A percentile compares a stretch with the other conserved stretches of the same genome.
Conservation (phyloP, 1,284 basidiomycete genomes). For the Afroboletus lepidellus region DNA sequence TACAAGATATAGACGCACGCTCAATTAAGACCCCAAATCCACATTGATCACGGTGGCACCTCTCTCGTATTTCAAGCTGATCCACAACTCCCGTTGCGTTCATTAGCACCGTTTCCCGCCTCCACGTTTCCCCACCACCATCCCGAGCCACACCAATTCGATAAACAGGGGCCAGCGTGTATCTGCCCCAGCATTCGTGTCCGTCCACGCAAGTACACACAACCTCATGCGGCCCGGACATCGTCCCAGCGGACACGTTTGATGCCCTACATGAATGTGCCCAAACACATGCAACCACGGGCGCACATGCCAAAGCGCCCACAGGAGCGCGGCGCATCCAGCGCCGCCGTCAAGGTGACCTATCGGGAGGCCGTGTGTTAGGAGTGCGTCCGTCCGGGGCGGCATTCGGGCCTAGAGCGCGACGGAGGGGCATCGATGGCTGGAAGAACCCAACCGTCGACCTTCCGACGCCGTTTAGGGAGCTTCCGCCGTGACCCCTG, state of each 20-base stretch:
- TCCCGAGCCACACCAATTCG: slow-evolving; percentile 9
- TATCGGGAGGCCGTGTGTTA: slow-evolving; percentile 17
- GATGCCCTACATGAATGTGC: slow-evolving; percentile 12
- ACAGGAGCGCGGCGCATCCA: slow-evolving; percentile 12
- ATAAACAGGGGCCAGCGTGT: slow-evolving; percentile 8
- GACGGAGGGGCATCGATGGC: background rate
- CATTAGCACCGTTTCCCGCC: slow-evolving; percentile 16
- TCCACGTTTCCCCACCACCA: slow-evolving; percentile 20
- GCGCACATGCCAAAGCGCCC: slow-evolving; percentile 16
- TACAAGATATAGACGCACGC: background rate
- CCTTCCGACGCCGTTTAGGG: too few relatives aligned
- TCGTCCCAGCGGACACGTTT: slow-evolving; percentile 14
- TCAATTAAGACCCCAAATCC: slow-evolving; percentile 10
- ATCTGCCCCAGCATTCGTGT: background rate
- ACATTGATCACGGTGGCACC: slow-evolving; percentile 15
- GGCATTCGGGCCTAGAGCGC: slow-evolving; percentile 10
- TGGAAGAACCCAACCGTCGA: too few relatives aligned
- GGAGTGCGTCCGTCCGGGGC: slow-evolving; percentile 12
- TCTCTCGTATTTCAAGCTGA: slow-evolving; percentile 2
- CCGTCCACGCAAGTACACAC: slow-evolving; percentile 6
- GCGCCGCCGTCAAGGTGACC: slow-evolving; percentile 11
- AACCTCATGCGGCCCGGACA: slow-evolving; percentile 13
- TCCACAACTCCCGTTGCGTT: slow-evolving; percentile 15
- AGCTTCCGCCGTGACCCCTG: too few relatives aligned
- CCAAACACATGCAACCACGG: slow-evolving; percentile 15